These are phyloP conservation scores for Xylariaceae sp. DNA, from an alignment of 2,329 filamentous ascomycete genomes.

Conservation along the genomic window DNA sequence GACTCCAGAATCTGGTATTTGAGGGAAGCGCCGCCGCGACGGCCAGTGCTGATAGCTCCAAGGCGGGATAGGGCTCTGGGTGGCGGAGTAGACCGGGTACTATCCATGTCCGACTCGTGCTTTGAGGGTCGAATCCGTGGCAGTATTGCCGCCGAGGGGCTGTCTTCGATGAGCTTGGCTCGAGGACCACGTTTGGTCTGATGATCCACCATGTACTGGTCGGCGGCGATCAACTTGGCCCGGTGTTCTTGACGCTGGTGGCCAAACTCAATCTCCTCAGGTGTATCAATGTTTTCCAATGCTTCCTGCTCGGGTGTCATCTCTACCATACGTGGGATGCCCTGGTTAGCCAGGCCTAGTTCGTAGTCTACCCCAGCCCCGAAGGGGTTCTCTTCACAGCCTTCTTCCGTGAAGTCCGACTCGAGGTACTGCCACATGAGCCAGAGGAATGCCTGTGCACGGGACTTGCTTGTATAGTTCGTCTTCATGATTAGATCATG, in stretches of 20 bases:
- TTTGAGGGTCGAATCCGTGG: constrained; percentile 62
- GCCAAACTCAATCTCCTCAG: constrained; percentile 40
- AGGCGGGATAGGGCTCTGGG: constrained; percentile 40
- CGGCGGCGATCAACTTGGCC: constrained; percentile 71
- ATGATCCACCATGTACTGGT: constrained; percentile 65
- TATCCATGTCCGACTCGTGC: constrained; percentile 56
- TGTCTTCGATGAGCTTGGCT: constrained; percentile 45
- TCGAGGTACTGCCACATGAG: constrained; percentile 99
- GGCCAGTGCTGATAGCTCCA: constrained; percentile 34
- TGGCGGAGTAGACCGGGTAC: constrained; percentile 51
- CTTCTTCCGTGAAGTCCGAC: constrained; percentile 87
- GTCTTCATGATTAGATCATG: constrained; percentile 95
- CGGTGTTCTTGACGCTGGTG: constrained; percentile 66
- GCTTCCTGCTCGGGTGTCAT: constrained; percentile 65
- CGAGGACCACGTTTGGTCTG: constrained; percentile 54
- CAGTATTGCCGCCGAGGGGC: constrained; percentile 54
- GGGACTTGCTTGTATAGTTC: constrained; percentile 74
- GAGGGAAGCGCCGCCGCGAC: constrained; percentile 47
- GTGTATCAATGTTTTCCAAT: constrained; percentile 71
- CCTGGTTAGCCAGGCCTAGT: constrained; percentile 63
- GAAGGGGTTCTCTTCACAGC: constrained; percentile 87
- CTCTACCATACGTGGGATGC: constrained; percentile 64
- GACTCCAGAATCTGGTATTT: constrained; percentile 63
- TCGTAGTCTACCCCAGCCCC: constrained; percentile 68
- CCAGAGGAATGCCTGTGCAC: constrained; percentile 90